Evolutionary conservation across 2,329 filamentous ascomycete genomes (phyloP).

Genomic region (Clathrospora elynae): DNA sequence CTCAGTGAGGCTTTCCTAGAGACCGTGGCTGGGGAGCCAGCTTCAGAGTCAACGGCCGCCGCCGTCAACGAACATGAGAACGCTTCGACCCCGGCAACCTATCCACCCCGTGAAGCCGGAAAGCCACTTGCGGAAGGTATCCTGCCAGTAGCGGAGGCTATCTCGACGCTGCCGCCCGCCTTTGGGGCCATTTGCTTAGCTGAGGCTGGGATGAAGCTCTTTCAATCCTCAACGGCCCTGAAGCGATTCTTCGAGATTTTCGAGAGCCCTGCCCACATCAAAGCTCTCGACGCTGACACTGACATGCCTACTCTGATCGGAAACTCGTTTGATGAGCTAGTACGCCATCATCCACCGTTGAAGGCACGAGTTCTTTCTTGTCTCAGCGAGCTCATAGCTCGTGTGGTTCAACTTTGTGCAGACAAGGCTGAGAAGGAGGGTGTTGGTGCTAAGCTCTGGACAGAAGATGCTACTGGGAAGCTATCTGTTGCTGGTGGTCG

Average conservation of each 20-base stretch:
- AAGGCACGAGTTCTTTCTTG: slow-evolving; percentile 80
- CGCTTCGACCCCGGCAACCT: slow-evolving; percentile 18
- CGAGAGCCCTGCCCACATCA: slow-evolving; percentile 86
- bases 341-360: slow-evolving; percentile 86
- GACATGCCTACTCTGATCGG: slow-evolving; percentile 77
- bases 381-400: slow-evolving; percentile 86
- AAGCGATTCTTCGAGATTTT: slow-evolving; percentile 96
- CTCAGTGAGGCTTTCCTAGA: slow-evolving; percentile 85
- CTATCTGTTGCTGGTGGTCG: slow-evolving; percentile 64
- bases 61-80: slow-evolving; percentile 23
- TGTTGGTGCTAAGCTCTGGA: slow-evolving; percentile 79
- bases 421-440: slow-evolving; percentile 70
- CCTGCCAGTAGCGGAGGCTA: slow-evolving; percentile 84
- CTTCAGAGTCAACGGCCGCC: slow-evolving; percentile 25
- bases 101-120: slow-evolving; percentile 31
- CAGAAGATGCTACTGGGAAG: slow-evolving; percentile 63
- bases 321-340: slow-evolving; percentile 87
- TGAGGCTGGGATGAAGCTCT: slow-evolving; percentile 82
- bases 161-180: slow-evolving; percentile 81
- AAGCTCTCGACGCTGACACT: slow-evolving; percentile 76
- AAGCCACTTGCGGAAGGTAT: slow-evolving; percentile 68
- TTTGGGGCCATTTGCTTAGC: slow-evolving; percentile 95
- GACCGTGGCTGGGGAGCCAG: slow-evolving; percentile 65
- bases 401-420: slow-evolving; percentile 75
- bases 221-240: slow-evolving; percentile 80